Base-by-base conservation (phyloP, 805 yeast species). In the Ogataea sp. region DNA sequence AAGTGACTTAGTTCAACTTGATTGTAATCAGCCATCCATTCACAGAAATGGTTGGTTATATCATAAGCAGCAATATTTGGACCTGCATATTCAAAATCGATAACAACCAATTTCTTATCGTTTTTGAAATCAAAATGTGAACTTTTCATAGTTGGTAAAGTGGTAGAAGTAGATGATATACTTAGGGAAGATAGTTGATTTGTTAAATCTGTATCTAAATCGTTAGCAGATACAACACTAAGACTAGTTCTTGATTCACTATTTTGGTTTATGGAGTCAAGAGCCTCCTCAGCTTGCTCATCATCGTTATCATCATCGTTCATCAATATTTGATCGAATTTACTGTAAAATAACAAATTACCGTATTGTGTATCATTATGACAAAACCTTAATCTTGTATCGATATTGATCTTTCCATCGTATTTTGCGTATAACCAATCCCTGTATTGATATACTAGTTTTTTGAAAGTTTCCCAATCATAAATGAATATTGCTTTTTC, bases 341-440 rank as follows among this genome's bases (percentile, higher is more conserved):
- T 59, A 36, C 52, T 55, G 46, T 61, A 62, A 34, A 90, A 75
- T 40, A 93, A 67, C 45, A 93, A 68, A 55, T 93, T 93, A 26
- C 98, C 98, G 57, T 93, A 90, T 59, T 93, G 98, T 1, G 97
- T 83, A 60, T 90, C 98, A 55, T 93, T 93, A 61, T 93, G 98
- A 51, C 96, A 87, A 55, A 93, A 93, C 13, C 76, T 87, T 44
- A 84, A 67, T 39, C 70, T 66, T 13, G 68, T 64, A 36, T 66
- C 61, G 28, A 78, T 58, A 17, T 56, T 57, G 9, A 58, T 61
- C 17, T 39, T 44, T 17, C 59, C 60, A 20, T 71, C 71, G 50
- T 80, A 76, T 43, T 71, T 63, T 6, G 49, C 50, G 28, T 66
- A 68, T 16, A 93, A 61, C 88, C 89, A 86, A 6, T 65, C 57